phyloP scores from a whole-genome alignment of 2,329 filamentous ascomycete genomes.

The Pseudocercospora musae region DNA sequence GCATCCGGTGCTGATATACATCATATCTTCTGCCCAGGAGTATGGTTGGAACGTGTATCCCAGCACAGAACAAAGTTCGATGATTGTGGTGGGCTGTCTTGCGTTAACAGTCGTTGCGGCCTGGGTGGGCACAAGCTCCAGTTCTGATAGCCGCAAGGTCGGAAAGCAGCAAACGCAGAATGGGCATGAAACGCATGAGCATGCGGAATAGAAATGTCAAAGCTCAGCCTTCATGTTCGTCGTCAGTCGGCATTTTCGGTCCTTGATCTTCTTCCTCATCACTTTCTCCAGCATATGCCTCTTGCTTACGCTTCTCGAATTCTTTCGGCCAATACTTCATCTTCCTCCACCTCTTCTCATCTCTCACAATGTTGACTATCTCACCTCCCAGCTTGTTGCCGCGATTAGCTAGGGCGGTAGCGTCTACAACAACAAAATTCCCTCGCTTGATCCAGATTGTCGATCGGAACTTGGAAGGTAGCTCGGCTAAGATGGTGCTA shows the following conservation, averaged over 20 bases:
- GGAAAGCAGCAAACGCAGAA: slow-evolving; percentile 2
- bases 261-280: slow-evolving; percentile 64
- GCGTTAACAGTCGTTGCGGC: slow-evolving; percentile 62
- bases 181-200: slow-evolving; percentile 8
- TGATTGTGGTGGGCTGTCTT: slow-evolving; percentile 67
- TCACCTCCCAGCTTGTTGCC: slow-evolving; percentile 80
- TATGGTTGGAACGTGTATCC: slow-evolving; percentile 94
- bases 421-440: slow-evolving; percentile 81
- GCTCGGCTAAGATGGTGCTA: slow-evolving; percentile 64
- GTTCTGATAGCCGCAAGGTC: not conserved
- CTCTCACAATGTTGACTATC: slow-evolving; percentile 87
- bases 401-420: slow-evolving; percentile 59
- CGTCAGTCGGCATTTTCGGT: slow-evolving; percentile 33
- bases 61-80: slow-evolving; percentile 65
- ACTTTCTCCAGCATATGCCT: slow-evolving; percentile 59
- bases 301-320: slow-evolving; percentile 49
- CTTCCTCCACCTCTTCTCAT: slow-evolving; percentile 91
- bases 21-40: slow-evolving; percentile 75
- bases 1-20: slow-evolving; percentile 64
- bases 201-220: slow-evolving; percentile 16
- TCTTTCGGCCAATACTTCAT: slow-evolving; percentile 68
- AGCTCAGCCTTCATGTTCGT: slow-evolving; percentile 7
- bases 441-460: slow-evolving; percentile 91
- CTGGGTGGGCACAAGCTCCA: slow-evolving; percentile 43
- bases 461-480: slow-evolving; percentile 80